These are phyloP conservation scores for Centrapalus pauciflorus DNA, from an alignment of 129 eudicot genomes.

Conservation along the genomic window DNA sequence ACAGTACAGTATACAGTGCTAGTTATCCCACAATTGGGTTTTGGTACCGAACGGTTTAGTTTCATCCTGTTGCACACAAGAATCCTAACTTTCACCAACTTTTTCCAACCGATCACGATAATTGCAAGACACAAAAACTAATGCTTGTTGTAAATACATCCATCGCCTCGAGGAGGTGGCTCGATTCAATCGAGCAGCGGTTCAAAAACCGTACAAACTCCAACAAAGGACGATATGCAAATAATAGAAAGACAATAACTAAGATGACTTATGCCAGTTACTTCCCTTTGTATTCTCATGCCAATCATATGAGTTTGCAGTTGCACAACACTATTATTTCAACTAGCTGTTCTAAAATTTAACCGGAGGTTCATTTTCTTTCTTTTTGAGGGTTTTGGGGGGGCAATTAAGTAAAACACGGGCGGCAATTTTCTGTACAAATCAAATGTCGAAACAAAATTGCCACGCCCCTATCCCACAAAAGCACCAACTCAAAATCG, in stretches of 20 bases:
- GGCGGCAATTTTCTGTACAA: constrained; percentile 31
- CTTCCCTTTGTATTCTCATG: constrained; percentile 24
- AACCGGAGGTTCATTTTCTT: not conserved
- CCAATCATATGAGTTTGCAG: constrained; percentile 18
- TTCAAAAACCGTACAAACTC: too few relatives aligned
- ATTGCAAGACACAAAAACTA: too few relatives aligned
- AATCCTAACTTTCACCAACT: too few relatives aligned
- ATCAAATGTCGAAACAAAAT: constrained; percentile 30
- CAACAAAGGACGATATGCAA: not conserved
- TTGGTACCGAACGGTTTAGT: too few relatives aligned
- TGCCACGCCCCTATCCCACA: constrained; percentile 34
- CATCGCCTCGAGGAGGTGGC: too few relatives aligned
- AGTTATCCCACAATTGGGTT: too few relatives aligned
- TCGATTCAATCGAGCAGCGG: too few relatives aligned
- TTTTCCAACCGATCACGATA: too few relatives aligned
- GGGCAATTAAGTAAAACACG: constrained; percentile 24
- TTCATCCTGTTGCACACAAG: too few relatives aligned
- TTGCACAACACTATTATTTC: constrained; percentile 29
- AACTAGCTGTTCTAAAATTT: constrained; percentile 18
- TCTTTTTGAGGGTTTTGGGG: constrained; percentile 1
- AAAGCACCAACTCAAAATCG: constrained; percentile 27
- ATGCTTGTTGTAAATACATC: too few relatives aligned
- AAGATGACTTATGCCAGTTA: constrained; percentile 12
- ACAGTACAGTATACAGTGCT: too few relatives aligned
- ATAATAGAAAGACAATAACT: constrained; percentile 7